Base-by-base conservation (phyloP, 1,284 basidiomycete genomes). In the Vanrija sp. region DNA sequence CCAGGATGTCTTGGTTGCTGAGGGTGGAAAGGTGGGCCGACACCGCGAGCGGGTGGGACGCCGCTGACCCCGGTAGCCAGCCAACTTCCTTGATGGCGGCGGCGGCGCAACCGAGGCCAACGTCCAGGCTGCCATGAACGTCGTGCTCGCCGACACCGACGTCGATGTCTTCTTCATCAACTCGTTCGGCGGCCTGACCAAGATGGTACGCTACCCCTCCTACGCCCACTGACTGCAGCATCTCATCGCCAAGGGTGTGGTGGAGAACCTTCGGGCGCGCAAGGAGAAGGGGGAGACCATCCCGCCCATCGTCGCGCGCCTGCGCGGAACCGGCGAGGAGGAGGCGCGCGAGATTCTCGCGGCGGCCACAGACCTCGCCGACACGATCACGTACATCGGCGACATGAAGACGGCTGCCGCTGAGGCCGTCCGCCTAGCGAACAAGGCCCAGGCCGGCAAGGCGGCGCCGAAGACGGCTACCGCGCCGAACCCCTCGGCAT, bases 71-170 rank as follows among this genome's bases (percentile, higher is more conserved):
- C 34, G 14, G 7, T 6, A 57, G 57, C 61, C 65, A 8, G 57
- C 65, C 26, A 66, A 66, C 57, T 66, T 66, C 51, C 63, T 66
- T 14, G 65, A 66, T 52, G 65, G 65, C 16, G 65, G 65, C 38
- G 65, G 65, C n/a, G 65, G 65, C n/a, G 65, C 65, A 5, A 66
- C 61, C 3, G 55, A 54, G 38, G 63, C 55, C 38, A 66, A 66
- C 50, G 63, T 64, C 38, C 51, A 46, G 12, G 63, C 65, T 1
- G 65, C 63, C 9, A 46, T 66, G 54, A 58, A 56, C 48, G 46
- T 62, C 10, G 29, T 66, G 18, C 46, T 64, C 43, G 38, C 39
- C 5, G 65, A 66, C 55, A 28, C 38, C 7, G 65, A 58, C 52
- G 63, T 60, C 21, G 46, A 61, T 15, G 63, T 64, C 51, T 54